Percentiles rank a stretch among this genome's conserved stretches.
phyloP scores from a whole-genome alignment of 148 eudicot genomes.

The Vaccinium vitisidaea region DNA sequence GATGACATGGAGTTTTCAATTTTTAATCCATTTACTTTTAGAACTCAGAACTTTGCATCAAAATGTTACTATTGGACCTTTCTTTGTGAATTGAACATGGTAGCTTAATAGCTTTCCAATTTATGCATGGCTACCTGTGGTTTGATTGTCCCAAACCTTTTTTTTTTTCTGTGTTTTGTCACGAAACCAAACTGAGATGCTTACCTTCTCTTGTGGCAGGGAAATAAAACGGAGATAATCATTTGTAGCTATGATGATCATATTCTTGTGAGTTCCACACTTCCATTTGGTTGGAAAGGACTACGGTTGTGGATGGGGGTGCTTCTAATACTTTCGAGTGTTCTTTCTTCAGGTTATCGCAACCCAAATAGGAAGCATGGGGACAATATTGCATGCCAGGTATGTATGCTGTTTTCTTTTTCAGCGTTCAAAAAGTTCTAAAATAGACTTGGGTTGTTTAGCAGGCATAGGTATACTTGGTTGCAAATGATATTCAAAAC shows the following conservation, averaged over 20 bases:
- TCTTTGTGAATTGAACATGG: neutral
- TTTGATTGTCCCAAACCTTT: neutral
- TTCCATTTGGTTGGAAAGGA: conserved; percentile 8
- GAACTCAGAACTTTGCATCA: neutral
- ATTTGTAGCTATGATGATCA: conserved; percentile 75
- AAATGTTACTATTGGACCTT: neutral
- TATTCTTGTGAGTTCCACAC: conserved; percentile 53
- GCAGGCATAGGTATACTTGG: neutral
- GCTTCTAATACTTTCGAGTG: conserved; percentile 13
- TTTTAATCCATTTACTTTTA: neutral
- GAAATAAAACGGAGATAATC: conserved; percentile 60
- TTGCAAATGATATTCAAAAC: neutral
- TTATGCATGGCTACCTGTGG: neutral
- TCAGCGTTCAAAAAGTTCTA: neutral
- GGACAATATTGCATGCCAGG: conserved; percentile 80
- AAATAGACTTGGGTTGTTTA: neutral
- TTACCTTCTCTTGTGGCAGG: conserved; percentile 43
- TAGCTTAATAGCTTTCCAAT: neutral
- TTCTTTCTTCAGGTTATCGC: conserved; percentile 56
- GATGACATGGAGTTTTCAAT: neutral
- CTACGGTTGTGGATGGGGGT: neutral
- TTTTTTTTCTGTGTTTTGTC: neutral
- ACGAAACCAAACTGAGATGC: neutral
- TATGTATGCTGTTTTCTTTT: conserved; percentile 15
- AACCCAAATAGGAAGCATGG: conserved; percentile 94